A percentile compares a stretch with the other conserved stretches of the same genome.
Conservation (phyloP, 352 stramenopile species). For the Globisporangium paddicum region DNA sequence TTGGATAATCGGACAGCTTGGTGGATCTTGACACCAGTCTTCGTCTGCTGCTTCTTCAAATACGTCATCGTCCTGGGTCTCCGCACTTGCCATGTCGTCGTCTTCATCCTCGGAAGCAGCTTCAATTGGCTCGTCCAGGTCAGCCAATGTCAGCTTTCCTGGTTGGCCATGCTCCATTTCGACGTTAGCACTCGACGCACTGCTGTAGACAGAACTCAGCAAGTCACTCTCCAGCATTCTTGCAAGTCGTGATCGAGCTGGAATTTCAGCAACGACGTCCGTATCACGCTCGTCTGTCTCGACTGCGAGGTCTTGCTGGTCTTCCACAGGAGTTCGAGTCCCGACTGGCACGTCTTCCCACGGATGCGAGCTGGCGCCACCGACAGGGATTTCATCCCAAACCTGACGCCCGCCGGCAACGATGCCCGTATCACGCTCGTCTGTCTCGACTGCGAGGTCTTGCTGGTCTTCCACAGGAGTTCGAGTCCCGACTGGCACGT, state of each 20-base stretch:
- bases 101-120: neutral
- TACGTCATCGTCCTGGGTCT: neutral
- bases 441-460: neutral
- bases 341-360: neutral
- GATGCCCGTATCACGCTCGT: neutral
- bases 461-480: neutral
- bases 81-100: neutral
- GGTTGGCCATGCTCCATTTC: neutral
- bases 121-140: slow-evolving; percentile 1
- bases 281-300: neutral
- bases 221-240: slow-evolving; percentile 2
- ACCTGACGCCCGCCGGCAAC: neutral
- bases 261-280: neutral
- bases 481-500: neutral
- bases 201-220: neutral
- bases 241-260: neutral
- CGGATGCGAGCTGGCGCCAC: neutral
- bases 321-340: neutral
- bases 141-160: slow-evolving; percentile 1
- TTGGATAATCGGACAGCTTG: neutral
- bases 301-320: neutral
- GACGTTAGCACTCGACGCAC: neutral
- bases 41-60: slow-evolving; percentile 6
- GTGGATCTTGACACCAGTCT: neutral
- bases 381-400: neutral